Evolutionary conservation across 2,329 filamentous ascomycete species (phyloP).

Genomic region (Ophiocordyceps unilateralis): DNA sequence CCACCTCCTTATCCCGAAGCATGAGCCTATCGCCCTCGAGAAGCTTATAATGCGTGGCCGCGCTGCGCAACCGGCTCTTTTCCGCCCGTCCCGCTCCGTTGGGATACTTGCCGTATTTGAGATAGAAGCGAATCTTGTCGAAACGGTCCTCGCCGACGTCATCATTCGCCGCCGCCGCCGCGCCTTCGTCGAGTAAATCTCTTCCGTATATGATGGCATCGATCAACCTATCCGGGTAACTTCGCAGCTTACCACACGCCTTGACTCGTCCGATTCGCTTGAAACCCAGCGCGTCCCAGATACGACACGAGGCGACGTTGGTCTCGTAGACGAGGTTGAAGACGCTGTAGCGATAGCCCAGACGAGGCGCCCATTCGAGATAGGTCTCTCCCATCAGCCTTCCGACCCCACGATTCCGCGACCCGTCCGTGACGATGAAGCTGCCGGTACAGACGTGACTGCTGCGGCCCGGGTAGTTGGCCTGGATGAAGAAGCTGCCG

Average conservation of each 20-base stretch:
- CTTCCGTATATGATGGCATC: conserved; percentile 67
- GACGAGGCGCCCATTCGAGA: conserved; percentile 62
- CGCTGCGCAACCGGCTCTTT: conserved; percentile 84
- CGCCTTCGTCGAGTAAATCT: conserved; percentile 37
- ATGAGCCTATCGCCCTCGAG: conserved; percentile 65
- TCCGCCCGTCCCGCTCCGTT: conserved; percentile 85
- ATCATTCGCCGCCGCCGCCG: conserved; percentile 60
- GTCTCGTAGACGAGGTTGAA: conserved; percentile 94
- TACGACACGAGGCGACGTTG: conserved; percentile 74
- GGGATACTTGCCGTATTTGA: conserved; percentile 88
- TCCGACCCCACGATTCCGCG: conserved; percentile 57
- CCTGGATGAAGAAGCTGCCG: conserved; percentile 87
- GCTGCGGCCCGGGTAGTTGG: conserved; percentile 80
- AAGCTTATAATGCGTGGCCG: conserved; percentile 89
- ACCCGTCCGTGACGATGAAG: conserved; percentile 57
- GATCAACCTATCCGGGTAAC: conserved; percentile 49
- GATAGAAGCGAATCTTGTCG: conserved; percentile 95
- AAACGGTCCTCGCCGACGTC: conserved; percentile 82
- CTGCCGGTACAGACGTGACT: conserved; percentile 82
- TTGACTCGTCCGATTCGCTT: conserved; percentile 79
- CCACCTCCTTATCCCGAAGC: conserved; percentile 95
- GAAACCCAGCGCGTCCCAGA: conserved; percentile 86
- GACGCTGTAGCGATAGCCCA: conserved; percentile 78
- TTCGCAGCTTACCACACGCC: conserved; percentile 51
- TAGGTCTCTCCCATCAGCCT: conserved; percentile 62